These are phyloP conservation scores for Alternaria ethzedia DNA, from an alignment of 2,329 filamentous ascomycete species.

Conservation along the genomic window DNA sequence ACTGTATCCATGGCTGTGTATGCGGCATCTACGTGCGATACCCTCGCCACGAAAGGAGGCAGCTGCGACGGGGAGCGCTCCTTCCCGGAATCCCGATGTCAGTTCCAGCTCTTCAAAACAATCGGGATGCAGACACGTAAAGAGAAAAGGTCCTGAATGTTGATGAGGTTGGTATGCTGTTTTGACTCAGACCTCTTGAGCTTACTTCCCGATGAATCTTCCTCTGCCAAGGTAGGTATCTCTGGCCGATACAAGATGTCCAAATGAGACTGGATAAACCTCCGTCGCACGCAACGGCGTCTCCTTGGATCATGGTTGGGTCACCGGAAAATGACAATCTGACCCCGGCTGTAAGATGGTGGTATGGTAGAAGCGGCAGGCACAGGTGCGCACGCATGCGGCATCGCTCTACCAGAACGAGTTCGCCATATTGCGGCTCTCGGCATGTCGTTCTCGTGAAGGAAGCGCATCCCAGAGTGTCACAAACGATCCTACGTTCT, in stretches of 20 bases:
- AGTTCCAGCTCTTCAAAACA: background rate
- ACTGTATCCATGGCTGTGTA: background rate
- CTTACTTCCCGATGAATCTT: background rate
- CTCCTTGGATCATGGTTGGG: background rate
- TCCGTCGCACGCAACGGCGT: background rate
- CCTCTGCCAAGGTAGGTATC: background rate
- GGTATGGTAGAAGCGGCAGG: background rate
- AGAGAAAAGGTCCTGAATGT: accelerated
- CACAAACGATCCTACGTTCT: background rate
- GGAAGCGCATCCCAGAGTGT: background rate
- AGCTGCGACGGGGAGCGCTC: background rate
- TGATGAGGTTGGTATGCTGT: background rate
- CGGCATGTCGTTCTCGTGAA: background rate
- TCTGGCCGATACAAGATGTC: background rate
- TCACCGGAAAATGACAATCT: background rate
- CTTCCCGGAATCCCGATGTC: background rate
- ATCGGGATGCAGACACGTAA: background rate
- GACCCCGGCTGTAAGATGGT: background rate
- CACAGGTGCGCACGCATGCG: background rate
- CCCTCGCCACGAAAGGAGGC: accelerated
- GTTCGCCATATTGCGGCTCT: background rate
- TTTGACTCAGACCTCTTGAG: too few relatives aligned
- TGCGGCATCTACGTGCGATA: accelerated
- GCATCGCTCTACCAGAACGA: background rate
- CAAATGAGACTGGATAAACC: background rate